A percentile compares a stretch with the other conserved stretches of the same genome.
phyloP scores from a whole-genome alignment of 169 alveolate species.

The Cryptosporidium viatorum region DNA sequence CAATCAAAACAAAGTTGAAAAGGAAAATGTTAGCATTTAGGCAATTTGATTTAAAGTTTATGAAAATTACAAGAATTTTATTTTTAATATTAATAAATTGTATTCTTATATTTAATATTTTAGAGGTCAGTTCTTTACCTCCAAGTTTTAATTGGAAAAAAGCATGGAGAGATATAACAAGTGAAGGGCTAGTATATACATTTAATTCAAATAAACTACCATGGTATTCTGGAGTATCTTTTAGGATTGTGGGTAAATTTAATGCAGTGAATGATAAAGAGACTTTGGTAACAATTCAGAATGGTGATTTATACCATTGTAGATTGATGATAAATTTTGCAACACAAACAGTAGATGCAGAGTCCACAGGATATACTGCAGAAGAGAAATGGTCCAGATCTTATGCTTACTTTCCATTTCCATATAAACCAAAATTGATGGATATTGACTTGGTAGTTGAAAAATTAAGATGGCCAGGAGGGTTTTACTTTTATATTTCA shows the following conservation, averaged over 20 bases:
- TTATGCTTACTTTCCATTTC: constrained; percentile 63
- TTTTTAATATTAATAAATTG: not conserved
- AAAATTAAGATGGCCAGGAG: constrained; percentile 73
- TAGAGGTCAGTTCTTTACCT: constrained; percentile 1
- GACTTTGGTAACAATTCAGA: constrained; percentile 65
- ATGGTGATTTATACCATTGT: constrained; percentile 53
- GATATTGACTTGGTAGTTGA: constrained; percentile 52
- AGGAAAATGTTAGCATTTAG: not conserved
- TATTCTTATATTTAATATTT: not conserved
- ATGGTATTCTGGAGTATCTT: constrained; percentile 69
- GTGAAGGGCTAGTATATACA: constrained; percentile 17
- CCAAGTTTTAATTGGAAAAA: constrained; percentile 65
- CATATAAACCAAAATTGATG: constrained; percentile 26
- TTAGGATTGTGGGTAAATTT: constrained; percentile 64
- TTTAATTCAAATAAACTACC: constrained; percentile 25
- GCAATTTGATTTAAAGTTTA: not conserved
- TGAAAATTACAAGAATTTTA: not conserved
- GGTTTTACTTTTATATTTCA: constrained; percentile 59
- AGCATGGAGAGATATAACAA: constrained; percentile 68
- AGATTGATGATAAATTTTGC: constrained; percentile 17
- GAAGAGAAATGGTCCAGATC: constrained; percentile 14
- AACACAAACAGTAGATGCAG: constrained; percentile 38
- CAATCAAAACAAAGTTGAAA: not conserved
- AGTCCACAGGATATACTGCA: constrained; percentile 17
- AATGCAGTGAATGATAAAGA: not conserved